Conservation (phyloP, 2,329 filamentous ascomycete genomes). For the Neonectria magnoliae region DNA sequence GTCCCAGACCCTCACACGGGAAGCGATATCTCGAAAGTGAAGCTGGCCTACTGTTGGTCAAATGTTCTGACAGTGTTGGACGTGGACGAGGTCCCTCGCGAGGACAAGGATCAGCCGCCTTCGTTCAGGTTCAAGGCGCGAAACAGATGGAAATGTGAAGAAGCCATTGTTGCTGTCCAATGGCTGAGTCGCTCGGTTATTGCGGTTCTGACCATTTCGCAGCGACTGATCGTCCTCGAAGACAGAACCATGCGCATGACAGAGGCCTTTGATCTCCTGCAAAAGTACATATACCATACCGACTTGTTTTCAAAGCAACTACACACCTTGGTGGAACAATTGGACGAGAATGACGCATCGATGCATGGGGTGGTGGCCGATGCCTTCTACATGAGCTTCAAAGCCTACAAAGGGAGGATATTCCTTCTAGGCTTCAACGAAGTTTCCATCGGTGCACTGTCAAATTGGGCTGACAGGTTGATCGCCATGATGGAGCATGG, state of each 20-base stretch:
- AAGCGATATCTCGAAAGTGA: slow-evolving; percentile 79
- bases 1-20: slow-evolving; percentile 72
- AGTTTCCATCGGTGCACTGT: slow-evolving; percentile 87
- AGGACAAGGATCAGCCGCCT: slow-evolving; percentile 80
- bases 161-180: slow-evolving; percentile 94
- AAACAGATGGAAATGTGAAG: slow-evolving; percentile 91
- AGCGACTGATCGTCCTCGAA: slow-evolving; percentile 91
- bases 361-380: slow-evolving; percentile 97
- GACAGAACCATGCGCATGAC: slow-evolving; percentile 90
- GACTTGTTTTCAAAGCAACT: slow-evolving; percentile 92
- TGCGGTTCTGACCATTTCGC: slow-evolving; percentile 91
- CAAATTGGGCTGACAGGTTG: slow-evolving; percentile 96
- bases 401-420: slow-evolving; percentile 90
- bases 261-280: slow-evolving; percentile 90
- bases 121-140: slow-evolving; percentile 82
- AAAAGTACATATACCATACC: slow-evolving; percentile 90
- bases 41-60: slow-evolving; percentile 98
- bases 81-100: slow-evolving; percentile 75
- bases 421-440: slow-evolving; percentile 96
- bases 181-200: slow-evolving; percentile 96
- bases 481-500: slow-evolving; percentile 95
- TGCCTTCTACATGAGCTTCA: slow-evolving; percentile 98
- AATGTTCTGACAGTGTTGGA: slow-evolving; percentile 96
- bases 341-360: slow-evolving; percentile 85
- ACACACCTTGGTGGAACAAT: slow-evolving; percentile 83